Conservation (phyloP, 176 grass and related monocot species). For the Hordeum vulgare region DNA sequence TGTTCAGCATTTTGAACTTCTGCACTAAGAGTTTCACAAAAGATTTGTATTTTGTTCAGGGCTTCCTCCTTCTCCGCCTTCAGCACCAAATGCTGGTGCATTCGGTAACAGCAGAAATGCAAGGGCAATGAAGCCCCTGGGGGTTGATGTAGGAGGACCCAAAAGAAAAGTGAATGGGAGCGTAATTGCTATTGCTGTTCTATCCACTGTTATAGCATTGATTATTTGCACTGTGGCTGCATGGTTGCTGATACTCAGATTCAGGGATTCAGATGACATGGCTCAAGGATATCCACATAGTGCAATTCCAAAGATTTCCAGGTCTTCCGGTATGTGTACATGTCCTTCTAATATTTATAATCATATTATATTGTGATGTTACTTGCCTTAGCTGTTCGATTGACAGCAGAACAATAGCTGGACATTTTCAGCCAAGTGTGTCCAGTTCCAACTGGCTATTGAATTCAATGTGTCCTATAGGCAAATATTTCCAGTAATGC, state of each 20-base stretch:
- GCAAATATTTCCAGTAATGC: not conserved
- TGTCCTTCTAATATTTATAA: not conserved
- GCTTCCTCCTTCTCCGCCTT: slow-evolving; percentile 90
- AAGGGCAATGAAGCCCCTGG: slow-evolving; percentile 77
- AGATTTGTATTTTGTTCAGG: slow-evolving; percentile 48
- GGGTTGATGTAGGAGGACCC: slow-evolving; percentile 58
- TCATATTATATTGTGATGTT: not conserved
- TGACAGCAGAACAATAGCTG: not conserved
- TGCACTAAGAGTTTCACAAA: slow-evolving; percentile 6
- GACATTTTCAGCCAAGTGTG: not conserved
- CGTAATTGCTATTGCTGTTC: slow-evolving; percentile 56
- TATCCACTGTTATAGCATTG: slow-evolving; percentile 70
- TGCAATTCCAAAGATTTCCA: slow-evolving; percentile 48
- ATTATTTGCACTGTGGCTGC: slow-evolving; percentile 55
- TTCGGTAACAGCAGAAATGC: slow-evolving; percentile 59
- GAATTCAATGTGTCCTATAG: not conserved
- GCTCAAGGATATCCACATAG: slow-evolving; percentile 43
- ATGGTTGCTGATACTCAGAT: slow-evolving; percentile 61
- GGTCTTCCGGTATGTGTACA: slow-evolving; percentile 70
- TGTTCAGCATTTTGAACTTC: not conserved
- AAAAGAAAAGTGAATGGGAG: slow-evolving; percentile 56
- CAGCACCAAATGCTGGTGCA: slow-evolving; percentile 40
- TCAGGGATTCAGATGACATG: slow-evolving; percentile 34
- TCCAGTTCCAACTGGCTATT: slow-evolving; percentile 1
- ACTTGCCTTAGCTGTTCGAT: slow-evolving; percentile 1